Evolutionary conservation across 1,284 basidiomycete genomes (phyloP), one percentile per base, ranked within the genome.

Genomic region (Sutorius eximius): DNA sequence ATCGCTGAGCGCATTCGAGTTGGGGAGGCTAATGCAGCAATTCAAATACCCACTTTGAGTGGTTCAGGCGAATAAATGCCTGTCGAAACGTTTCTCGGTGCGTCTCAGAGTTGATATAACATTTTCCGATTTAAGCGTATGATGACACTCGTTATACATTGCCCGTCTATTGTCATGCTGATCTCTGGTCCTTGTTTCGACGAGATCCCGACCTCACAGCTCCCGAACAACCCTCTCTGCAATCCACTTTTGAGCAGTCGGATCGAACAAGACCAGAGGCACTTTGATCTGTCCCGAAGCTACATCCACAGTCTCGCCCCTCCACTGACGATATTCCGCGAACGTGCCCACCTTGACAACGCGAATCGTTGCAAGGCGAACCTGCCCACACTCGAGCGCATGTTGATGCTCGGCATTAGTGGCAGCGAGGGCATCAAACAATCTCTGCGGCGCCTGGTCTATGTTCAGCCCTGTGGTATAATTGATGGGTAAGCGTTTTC

Each of bases 271-370:
- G 9, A 66, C 43, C 1, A 49, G 1, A 0, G 64, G 65, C 2
- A 68, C 48, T 20, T 68, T 66, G 34, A 59, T 52, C 48, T 65
- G 63, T 16, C 48, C 57, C 0, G 49, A 41, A 5, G 32, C 38
- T 5, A 49, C 40, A 1, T 57, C 50, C n/a, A 36, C 27, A 0
- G 3, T 32, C 38, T 61, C 42, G 12, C 34, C 34, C 33, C 24
- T 59, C 63, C 56, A 61, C 5, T 47, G 38, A 37, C 57, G 61
- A 40, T 61, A 67, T 16, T 61, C 56, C 5, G 44, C 27, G 9
- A 67, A 65, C 7, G 63, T 64, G 29, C 61, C 37, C 42, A 41
- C 7, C 27, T 54, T 61, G 2, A 65, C 49, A 3, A 65, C 29
- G 2, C 58, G 56, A 34, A 63, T 46, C 16, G 54, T 64, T 1